phyloP scores from a whole-genome alignment of 164 flowering plant genomes.

The Cinnamomum chago region DNA sequence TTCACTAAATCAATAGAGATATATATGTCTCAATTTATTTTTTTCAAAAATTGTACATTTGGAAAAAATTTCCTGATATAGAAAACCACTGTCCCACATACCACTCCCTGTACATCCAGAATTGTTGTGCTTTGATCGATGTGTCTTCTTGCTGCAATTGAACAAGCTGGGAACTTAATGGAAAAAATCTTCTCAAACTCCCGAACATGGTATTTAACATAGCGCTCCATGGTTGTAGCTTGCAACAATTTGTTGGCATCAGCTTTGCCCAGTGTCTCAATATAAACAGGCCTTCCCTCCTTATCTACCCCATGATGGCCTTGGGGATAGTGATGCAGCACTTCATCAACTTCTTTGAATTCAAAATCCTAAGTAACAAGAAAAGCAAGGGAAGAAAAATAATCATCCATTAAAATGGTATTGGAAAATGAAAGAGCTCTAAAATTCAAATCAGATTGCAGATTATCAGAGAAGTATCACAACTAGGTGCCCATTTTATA shows the following conservation, averaged over 20 bases:
- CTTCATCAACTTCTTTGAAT: constrained; percentile 60
- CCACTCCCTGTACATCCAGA: constrained; percentile 83
- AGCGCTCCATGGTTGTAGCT: constrained; percentile 71
- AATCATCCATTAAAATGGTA: background rate
- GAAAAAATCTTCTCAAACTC: constrained; percentile 65
- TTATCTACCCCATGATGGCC: constrained; percentile 83
- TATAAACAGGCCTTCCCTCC: constrained; percentile 78
- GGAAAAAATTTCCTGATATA: background rate
- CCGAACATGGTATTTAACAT: constrained; percentile 69
- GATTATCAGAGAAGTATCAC: too few relatives aligned
- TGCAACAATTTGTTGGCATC: constrained; percentile 63
- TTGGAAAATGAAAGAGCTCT: background rate
- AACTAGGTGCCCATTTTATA: too few relatives aligned
- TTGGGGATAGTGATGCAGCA: constrained; percentile 63
- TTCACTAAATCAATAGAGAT: background rate
- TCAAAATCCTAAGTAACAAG: constrained; percentile 52
- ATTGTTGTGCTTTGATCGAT: constrained; percentile 71
- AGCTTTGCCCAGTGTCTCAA: constrained; percentile 64
- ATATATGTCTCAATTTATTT: background rate
- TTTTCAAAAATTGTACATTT: background rate
- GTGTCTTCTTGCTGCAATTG: constrained; percentile 67
- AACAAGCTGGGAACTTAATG: constrained; percentile 77
- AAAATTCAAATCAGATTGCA: background rate
- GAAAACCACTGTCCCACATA: constrained; percentile 21
- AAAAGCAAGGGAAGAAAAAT: background rate